Evolutionary conservation across 2,329 filamentous ascomycete species (phyloP).

Genomic region (Chaetoscypha palmicola): DNA sequence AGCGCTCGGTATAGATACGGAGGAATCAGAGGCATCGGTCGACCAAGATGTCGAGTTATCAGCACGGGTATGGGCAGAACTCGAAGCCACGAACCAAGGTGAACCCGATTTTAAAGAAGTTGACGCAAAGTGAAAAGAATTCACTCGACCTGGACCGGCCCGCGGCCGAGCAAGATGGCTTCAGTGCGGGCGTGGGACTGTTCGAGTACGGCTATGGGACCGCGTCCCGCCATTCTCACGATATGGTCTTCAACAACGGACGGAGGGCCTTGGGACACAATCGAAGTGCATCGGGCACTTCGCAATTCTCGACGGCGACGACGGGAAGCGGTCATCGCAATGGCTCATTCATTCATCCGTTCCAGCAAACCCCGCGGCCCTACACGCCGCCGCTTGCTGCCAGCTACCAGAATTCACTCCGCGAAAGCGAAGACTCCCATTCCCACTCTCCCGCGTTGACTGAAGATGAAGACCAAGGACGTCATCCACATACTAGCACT

Average conservation of each 20-base stretch:
- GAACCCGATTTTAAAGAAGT: slow-evolving; percentile 57
- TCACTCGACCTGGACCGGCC: slow-evolving; percentile 55
- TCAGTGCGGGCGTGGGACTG: slow-evolving; percentile 32
- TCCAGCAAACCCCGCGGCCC: slow-evolving; percentile 56
- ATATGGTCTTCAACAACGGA: slow-evolving; percentile 21
- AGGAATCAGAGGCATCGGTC: too few relatives aligned
- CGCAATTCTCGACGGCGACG: slow-evolving; percentile 48
- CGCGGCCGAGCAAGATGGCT: slow-evolving; percentile 47
- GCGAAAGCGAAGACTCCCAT: slow-evolving; percentile 38
- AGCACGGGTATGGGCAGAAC: slow-evolving; percentile 19
- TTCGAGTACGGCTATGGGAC: slow-evolving; percentile 26
- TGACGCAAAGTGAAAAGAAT: slow-evolving; percentile 47
- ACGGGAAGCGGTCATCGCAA: slow-evolving; percentile 40
- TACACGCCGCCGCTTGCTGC: slow-evolving; percentile 47
- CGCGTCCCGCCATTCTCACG: slow-evolving; percentile 25
- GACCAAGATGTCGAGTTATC: slow-evolving; percentile 23
- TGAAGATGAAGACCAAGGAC: slow-evolving; percentile 28
- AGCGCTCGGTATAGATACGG: background rate
- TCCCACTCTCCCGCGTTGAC: slow-evolving; percentile 27
- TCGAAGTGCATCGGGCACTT: slow-evolving; percentile 50
- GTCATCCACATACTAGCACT: slow-evolving; percentile 9
- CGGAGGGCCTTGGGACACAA: slow-evolving; percentile 38
- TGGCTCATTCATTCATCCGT: slow-evolving; percentile 52
- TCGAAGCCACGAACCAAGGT: slow-evolving; percentile 26
- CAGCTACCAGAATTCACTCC: slow-evolving; percentile 50